A percentile compares a stretch with the other conserved stretches of the same genome.
Conservation (phyloP, 768 basidiomycete genomes). For the Saitozyma sp. region DNA sequence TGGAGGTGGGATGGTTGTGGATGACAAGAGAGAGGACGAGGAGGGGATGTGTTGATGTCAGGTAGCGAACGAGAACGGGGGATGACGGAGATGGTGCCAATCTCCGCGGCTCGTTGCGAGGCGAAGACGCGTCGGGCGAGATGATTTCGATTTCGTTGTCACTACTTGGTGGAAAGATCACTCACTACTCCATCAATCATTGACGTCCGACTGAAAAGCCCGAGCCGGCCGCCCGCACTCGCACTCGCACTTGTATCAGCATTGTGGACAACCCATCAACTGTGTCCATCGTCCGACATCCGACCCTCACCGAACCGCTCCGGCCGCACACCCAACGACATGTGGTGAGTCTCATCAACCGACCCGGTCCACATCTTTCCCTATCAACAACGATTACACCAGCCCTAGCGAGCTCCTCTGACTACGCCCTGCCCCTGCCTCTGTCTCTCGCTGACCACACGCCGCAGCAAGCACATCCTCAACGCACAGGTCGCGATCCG, state of each 20-base stretch:
- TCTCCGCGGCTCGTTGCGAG: neutral
- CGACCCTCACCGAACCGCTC: neutral
- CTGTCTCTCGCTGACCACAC: slow-evolving; percentile 26
- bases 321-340: neutral
- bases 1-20: slow-evolving; percentile 10
- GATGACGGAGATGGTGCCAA: neutral
- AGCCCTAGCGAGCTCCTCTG: neutral
- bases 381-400: neutral
- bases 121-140: slow-evolving; percentile 1
- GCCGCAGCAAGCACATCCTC: slow-evolving; percentile 82
- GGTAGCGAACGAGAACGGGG: neutral
- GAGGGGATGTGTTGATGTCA: slow-evolving; percentile 1
- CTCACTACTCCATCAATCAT: neutral
- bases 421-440: slow-evolving; percentile 1
- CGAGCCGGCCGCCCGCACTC: no score
- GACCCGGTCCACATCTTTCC: neutral
- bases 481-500: slow-evolving; percentile 96
- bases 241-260: neutral
- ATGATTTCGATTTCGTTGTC: neutral
- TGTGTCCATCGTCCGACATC: neutral
- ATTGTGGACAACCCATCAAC: no score
- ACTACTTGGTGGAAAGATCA: neutral
- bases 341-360: slow-evolving; percentile 3
- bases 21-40: slow-evolving; percentile 6
- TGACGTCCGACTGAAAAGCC: no score